Base-by-base conservation (phyloP, 345 rosid genomes). In the Schrenkiella parvula region DNA sequence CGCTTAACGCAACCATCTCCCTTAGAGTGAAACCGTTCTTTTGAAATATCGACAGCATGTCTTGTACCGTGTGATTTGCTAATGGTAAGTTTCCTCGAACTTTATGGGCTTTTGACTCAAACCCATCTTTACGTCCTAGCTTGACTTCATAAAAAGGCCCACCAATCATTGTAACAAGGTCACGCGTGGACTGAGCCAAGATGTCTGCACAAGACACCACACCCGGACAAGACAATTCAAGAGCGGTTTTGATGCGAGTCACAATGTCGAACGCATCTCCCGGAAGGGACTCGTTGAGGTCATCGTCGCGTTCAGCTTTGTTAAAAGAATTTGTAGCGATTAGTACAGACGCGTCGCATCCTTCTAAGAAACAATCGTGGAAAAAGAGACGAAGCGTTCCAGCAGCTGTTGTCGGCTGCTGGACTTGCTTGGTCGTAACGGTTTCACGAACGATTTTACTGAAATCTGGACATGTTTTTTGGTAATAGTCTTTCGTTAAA, bases 191-290 rank as follows among this genome's bases (percentile, higher is more conserved):
- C 8, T 80, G 82, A 14, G 89, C 79, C 2, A 87, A 15, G 47
- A 87, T 83, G 37, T 87, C 92, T 1, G 89, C 78, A 22, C 89
- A 87, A 2, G 92, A 87, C 8, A 87, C 92, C 0, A 78, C 72
- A 6, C 78, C 76, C 1, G 92, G 89, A 70, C 92, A 85, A 5
- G 82, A 4, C 28, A 79, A 74, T 75, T 87, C 92, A 1, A 87
- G 73, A 22, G 82, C 78, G 0, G 80, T 82, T 73, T 87, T 87
- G 56, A 80, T 74, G 13, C 81, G 77, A 3, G 67, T 32, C 10
- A 87, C 67, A 0, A 83, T 52, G 17, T 87, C 88, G 6, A 80
- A 85, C 4, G 79, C 88, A 17, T 87, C 86, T 2, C 85, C 88
- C 0, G 89, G 82, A 22, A 87, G 85, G 3, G 83, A 72, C 4